Percentiles rank a stretch among this genome's conserved stretches.
Conservation (phyloP, 2,329 filamentous ascomycete species). For the Diplocarpon rosae region DNA sequence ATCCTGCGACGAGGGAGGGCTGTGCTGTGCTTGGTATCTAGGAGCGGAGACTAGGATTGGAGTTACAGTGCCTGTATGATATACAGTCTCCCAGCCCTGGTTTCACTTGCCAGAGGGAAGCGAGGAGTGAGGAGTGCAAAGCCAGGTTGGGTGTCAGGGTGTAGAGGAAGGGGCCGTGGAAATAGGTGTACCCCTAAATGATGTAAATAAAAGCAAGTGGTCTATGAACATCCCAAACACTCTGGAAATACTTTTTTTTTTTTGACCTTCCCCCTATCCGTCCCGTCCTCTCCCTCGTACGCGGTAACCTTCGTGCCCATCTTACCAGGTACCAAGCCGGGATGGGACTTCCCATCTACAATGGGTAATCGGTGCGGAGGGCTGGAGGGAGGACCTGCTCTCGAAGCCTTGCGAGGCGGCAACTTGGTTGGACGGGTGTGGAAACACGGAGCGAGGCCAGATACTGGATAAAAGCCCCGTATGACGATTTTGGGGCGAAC, state of each 20-base stretch:
- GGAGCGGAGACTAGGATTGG: too few relatives aligned
- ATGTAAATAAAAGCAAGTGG: too few relatives aligned
- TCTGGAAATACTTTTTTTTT: neutral
- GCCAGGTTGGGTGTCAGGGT: too few relatives aligned
- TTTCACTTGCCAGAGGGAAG: too few relatives aligned
- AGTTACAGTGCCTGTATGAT: too few relatives aligned
- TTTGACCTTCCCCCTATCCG: neutral
- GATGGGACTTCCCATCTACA: constrained; percentile 45
- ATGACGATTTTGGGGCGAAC: neutral
- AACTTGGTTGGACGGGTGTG: constrained; percentile 58
- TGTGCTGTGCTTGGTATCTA: too few relatives aligned
- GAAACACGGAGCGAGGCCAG: constrained; percentile 43
- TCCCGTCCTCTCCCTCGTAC: constrained; percentile 3
- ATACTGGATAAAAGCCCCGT: neutral
- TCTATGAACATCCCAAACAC: neutral
- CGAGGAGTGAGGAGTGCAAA: too few relatives aligned
- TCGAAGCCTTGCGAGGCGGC: constrained; percentile 46
- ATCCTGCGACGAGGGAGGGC: too few relatives aligned
- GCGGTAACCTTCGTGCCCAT: constrained; percentile 23
- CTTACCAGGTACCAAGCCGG: constrained; percentile 47
- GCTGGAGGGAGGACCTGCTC: constrained; percentile 46
- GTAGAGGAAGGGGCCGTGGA: too few relatives aligned
- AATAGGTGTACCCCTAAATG: too few relatives aligned
- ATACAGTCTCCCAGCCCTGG: too few relatives aligned
- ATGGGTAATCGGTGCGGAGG: constrained; percentile 43